A percentile compares a stretch with the other conserved stretches of the same genome.
These are phyloP conservation scores for Ophiostoma novo-ulmi DNA, from an alignment of 2,329 filamentous ascomycete species.

Conservation along the genomic window DNA sequence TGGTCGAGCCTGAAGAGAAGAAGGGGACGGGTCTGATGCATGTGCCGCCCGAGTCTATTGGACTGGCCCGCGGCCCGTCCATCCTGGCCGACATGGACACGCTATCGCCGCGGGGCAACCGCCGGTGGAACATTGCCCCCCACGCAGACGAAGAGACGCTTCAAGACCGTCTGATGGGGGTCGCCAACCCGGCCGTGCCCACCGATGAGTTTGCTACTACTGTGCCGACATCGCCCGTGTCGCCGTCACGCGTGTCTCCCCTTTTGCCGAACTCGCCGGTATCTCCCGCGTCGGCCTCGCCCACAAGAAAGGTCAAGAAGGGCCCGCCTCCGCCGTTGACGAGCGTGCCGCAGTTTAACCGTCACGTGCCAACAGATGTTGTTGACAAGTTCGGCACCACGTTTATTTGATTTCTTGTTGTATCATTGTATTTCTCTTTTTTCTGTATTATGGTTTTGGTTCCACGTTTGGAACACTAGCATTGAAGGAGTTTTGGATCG, in stretches of 20 bases:
- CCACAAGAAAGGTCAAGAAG: constrained; percentile 1
- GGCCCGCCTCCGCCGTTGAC: constrained; percentile 10
- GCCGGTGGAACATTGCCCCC: constrained; percentile 18
- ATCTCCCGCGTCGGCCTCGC: neutral
- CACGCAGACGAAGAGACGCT: constrained; percentile 16
- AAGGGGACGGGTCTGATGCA: constrained; percentile 14
- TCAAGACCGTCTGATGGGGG: constrained; percentile 6
- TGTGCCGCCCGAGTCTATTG: constrained; percentile 31
- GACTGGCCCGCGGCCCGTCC: constrained; percentile 34
- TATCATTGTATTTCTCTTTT: neutral
- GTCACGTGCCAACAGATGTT: constrained; percentile 29
- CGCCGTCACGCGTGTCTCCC: neutral
- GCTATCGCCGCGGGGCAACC: constrained; percentile 13
- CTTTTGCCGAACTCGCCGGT: neutral
- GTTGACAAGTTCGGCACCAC: constrained; percentile 35
- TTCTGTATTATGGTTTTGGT: neutral
- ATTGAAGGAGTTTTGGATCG: neutral
- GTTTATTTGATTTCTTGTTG: constrained; percentile 32
- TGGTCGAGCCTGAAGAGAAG: constrained; percentile 2
- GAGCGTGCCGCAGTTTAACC: constrained; percentile 21
- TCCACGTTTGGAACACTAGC: neutral
- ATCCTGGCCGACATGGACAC: constrained; percentile 27
- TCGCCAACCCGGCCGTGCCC: neutral
- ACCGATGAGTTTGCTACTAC: neutral
- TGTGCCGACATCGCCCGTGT: constrained; percentile 4